Evolutionary conservation across 2,329 filamentous ascomycete species (phyloP).

Genomic region (Cercospora beticola): DNA sequence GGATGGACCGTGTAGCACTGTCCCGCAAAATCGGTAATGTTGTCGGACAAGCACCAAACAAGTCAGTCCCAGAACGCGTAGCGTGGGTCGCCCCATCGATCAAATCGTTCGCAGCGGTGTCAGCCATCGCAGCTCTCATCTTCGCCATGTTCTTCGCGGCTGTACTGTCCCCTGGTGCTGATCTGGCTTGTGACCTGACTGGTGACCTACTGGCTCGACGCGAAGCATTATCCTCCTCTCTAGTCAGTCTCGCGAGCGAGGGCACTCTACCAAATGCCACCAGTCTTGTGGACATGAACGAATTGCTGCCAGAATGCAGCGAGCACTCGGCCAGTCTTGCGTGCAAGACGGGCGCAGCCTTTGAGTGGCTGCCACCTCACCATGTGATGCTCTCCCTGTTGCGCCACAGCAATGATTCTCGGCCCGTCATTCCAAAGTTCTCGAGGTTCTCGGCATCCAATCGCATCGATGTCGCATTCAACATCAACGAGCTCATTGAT

Average conservation of each 20-base stretch:
- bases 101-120: neutral
- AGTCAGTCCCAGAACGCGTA: neutral
- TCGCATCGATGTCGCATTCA: conserved; percentile 21
- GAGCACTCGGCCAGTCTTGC: neutral
- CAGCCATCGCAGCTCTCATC: neutral
- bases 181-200: neutral
- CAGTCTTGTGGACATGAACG: conserved; percentile 28
- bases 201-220: conserved; percentile 19
- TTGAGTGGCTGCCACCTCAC: conserved; percentile 26
- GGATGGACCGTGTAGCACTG: neutral
- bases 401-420: conserved; percentile 4
- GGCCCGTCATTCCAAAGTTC: conserved; percentile 6
- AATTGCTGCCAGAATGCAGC: conserved; percentile 29
- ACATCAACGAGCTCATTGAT: conserved; percentile 32
- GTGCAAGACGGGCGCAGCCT: neutral
- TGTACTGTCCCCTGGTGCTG: neutral
- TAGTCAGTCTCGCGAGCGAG: conserved; percentile 21
- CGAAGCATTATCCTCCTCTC: conserved; percentile 24
- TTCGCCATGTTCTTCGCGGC: neutral
- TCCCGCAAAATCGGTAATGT: neutral
- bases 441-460: conserved; percentile 14
- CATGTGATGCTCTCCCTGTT: conserved; percentile 34
- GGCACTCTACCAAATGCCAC: conserved; percentile 15
- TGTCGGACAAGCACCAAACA: neutral
- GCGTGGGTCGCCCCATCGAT: neutral